These are phyloP conservation scores for Syzygium grande DNA, from an alignment of 345 rosid species.

Conservation along the genomic window DNA sequence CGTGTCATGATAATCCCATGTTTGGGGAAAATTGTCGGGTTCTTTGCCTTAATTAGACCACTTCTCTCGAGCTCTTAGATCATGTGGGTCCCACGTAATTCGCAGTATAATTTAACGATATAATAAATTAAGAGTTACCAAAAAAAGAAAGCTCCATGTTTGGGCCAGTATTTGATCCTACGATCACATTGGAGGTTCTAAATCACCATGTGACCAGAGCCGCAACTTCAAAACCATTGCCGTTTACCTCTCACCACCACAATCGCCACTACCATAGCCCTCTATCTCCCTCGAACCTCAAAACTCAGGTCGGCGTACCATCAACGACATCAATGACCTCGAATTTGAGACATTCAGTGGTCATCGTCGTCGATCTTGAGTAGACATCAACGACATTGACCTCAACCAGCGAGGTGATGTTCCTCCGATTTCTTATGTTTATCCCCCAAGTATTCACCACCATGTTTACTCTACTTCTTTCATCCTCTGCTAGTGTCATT, in stretches of 20 bases:
- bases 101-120: rapidly evolving
- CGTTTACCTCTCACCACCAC: not conserved
- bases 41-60: rapidly evolving
- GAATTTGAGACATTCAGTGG: not conserved
- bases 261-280: not conserved
- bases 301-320: not conserved
- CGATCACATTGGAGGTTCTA: not conserved
- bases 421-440: not conserved
- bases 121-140: rapidly evolving
- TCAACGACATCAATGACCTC: too few relatives aligned
- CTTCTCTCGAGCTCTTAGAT: not conserved
- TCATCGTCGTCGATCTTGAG: not conserved
- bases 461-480: not conserved
- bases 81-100: not conserved
- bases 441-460: not conserved
- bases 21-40: not conserved
- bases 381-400: not conserved
- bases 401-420: not conserved
- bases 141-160: not conserved
- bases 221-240: not conserved
- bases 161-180: not conserved
- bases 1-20: not conserved
- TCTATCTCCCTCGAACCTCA: not conserved
- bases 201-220: too few relatives aligned
- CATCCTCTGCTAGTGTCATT: not conserved